Percentiles rank a stretch among this genome's conserved stretches.
Evolutionary conservation across 1,284 basidiomycete species (phyloP).

Genomic region (Trametes sp.): DNA sequence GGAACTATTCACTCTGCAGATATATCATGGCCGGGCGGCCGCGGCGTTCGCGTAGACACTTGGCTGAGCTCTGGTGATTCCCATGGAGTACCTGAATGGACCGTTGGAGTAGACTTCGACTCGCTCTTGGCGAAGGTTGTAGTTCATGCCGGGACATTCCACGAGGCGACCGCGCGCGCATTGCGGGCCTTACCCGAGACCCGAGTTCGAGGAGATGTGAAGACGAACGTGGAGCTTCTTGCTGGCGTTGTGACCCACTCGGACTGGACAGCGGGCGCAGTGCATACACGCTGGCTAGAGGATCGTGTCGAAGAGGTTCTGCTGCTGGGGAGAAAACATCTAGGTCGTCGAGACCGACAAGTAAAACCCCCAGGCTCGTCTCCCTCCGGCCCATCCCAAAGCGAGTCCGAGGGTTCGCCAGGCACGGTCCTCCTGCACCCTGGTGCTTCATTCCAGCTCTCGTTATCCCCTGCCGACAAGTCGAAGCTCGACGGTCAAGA

Average conservation of each 20-base stretch:
- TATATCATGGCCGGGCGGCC: slow-evolving; percentile 47
- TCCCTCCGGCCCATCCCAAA: not conserved
- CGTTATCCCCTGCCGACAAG: slow-evolving; percentile 27
- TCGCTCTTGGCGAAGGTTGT: slow-evolving; percentile 51
- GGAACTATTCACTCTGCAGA: slow-evolving; percentile 41
- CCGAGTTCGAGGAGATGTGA: slow-evolving; percentile 36
- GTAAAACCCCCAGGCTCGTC: not conserved
- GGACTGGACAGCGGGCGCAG: slow-evolving; percentile 41
- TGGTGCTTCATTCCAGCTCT: slow-evolving; percentile 47
- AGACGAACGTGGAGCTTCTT: slow-evolving; percentile 47
- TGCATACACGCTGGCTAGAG: slow-evolving; percentile 51
- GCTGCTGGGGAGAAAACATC: slow-evolving; percentile 28
- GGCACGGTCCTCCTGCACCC: slow-evolving; percentile 43
- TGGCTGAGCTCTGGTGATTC: slow-evolving; percentile 41
- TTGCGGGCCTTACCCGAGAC: slow-evolving; percentile 44
- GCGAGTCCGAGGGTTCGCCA: not conserved
- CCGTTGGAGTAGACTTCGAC: slow-evolving; percentile 49
- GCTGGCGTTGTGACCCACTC: slow-evolving; percentile 44
- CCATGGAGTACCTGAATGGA: slow-evolving; percentile 33
- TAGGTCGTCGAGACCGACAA: not conserved
- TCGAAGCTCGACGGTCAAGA: not conserved
- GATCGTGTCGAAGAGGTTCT: slow-evolving; percentile 31
- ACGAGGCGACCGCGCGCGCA: slow-evolving; percentile 44
- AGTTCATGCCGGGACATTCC: slow-evolving; percentile 42
- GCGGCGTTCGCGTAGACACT: slow-evolving; percentile 49